These are phyloP conservation scores for Penicillium turbatum DNA, from an alignment of 495 filamentous ascomycete genomes.

Conservation along the genomic window DNA sequence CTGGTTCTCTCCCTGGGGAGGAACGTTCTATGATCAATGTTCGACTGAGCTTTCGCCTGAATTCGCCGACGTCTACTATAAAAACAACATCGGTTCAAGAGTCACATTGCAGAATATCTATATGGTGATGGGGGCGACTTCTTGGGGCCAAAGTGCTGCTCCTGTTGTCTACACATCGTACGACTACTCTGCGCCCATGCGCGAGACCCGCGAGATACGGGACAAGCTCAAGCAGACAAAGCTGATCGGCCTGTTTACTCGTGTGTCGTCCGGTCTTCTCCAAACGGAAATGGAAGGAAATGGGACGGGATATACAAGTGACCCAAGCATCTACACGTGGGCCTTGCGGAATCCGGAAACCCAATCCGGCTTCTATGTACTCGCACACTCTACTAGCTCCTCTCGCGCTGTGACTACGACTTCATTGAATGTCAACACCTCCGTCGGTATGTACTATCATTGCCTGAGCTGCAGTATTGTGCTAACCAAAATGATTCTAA, in stretches of 20 bases:
- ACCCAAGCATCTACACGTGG: constrained; percentile 44
- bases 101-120: constrained; percentile 50
- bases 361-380: constrained; percentile 56
- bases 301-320: constrained; percentile 50
- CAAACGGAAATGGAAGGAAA: constrained; percentile 54
- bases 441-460: constrained; percentile 36
- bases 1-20: constrained; percentile 52
- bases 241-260: constrained; percentile 50
- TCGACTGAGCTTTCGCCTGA: constrained; percentile 43
- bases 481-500: constrained; percentile 2
- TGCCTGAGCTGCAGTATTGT: neutral
- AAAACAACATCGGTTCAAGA: constrained; percentile 50
- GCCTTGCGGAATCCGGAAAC: constrained; percentile 53
- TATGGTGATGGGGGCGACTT: constrained; percentile 56
- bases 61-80: constrained; percentile 55
- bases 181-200: constrained; percentile 41
- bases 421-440: constrained; percentile 54
- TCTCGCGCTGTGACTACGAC: constrained; percentile 50
- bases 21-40: constrained; percentile 46
- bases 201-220: constrained; percentile 42
- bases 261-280: constrained; percentile 50
- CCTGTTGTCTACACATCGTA: constrained; percentile 51
- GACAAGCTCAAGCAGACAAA: constrained; percentile 52
- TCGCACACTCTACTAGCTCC: constrained; percentile 56
- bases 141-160: constrained; percentile 49